Evolutionary conservation across 176 grass and related monocot genomes (phyloP), one percentile per base, ranked within the genome.

Genomic region (Secale cereale): DNA sequence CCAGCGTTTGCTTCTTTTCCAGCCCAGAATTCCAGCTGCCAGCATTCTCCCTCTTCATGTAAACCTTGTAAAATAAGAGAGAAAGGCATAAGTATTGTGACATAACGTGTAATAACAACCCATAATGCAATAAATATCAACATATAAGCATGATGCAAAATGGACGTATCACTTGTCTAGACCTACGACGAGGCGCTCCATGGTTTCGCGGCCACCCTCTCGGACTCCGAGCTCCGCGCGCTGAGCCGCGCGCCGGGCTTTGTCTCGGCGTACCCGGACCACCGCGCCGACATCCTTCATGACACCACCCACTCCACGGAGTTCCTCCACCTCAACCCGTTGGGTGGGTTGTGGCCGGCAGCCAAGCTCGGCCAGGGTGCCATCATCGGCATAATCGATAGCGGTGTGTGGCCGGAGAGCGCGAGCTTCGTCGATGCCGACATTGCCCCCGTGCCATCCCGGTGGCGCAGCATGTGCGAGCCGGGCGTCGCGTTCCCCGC

Each of bases 271-370:
- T 88, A 79, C 48, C 78, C 73, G 19, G 88, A 90, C 17, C 71
- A 5, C 71, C 71, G 39, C 4, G 6, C 59, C 11, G 7, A n/a
- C 7, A 29, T 3, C 71, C 68, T 22, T 10, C 66, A 85, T 14
- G 88, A 93, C 63, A 90, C 91, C 10, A 90, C 91, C 26, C 88
- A 80, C n/a, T 90, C 88, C 74, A 74, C 65, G 64, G 82, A 90
- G 75, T 90, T 93, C 75, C 79, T 90, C 3, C 4, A 5, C 11
- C 82, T 90, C 60, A 83, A 4, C 36, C 7, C 73, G 3, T 7
- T 13, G 16, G 6, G 1, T 11, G 91, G 82, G 1, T 22, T 90
- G 45, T 87, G 86, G 91, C 88, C 82, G 22, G 78, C 82, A 28
- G 54, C 88, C 61, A 75, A 68, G 11, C 85, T 80, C n/a, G 88